Base-by-base conservation (phyloP, 2,329 filamentous ascomycete genomes). In the Xylariaceae sp. region DNA sequence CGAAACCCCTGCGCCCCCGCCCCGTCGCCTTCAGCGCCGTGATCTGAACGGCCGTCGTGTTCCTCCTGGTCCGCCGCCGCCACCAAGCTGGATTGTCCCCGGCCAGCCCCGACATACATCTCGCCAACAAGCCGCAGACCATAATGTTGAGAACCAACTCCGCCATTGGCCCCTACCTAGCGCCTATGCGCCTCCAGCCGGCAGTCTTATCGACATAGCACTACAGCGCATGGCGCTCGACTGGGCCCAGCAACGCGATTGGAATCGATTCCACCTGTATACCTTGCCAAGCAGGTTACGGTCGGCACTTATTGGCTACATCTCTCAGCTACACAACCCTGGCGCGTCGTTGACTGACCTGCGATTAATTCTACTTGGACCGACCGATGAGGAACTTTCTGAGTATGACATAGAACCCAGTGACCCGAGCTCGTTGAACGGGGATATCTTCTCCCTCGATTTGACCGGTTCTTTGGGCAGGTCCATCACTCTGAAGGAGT, bases 1-100 rank as follows among this genome's bases (percentile, higher is more conserved):
- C 47, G 78, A 81, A 56, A 74, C 75, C 22, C 77, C 77, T 20
- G 61, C 70, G 8, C 78, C 76, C 22, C 61, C 63, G 21, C 76
- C 77, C 21, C 70, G 77, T 45, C 67, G 72, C 35, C 66, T 65
- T 20, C 59, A 59, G 47, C 68, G 72, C 42, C 64, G 74, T 34
- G 75, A 76, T 55, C 61, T 61, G 14, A 63, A 67, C 57, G 77
- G 77, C 16, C 68, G 73, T 45, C 70, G 77, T 44, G 63, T 74
- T 17, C 79, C 80, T 8, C 71, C 80, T 2, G 80, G 80, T 0
- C 80, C 80, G 19, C 72, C 79, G 21, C 73, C 80, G 19, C 80
- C 80, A 2, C 69, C 70, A 29, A 82, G 77, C 57, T 84, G 80
- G 80, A 60, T 71, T 45, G 53, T 67, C 48, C 55, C 60, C 46